phyloP scores from a whole-genome alignment of 441 rosid species.

The Populus hybrid region DNA sequence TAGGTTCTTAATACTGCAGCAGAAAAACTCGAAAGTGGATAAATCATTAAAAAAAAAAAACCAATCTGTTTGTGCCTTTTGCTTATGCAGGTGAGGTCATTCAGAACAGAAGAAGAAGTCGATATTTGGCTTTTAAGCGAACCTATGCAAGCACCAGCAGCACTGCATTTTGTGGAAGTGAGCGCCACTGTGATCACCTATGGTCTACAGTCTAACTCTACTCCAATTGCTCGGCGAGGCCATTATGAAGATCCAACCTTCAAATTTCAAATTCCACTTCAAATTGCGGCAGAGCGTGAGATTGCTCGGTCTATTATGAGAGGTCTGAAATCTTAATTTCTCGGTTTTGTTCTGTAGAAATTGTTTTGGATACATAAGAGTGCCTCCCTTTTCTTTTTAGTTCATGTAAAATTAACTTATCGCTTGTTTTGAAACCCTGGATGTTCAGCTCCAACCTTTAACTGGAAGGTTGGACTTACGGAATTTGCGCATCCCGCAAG shows the following conservation, averaged over 20 bases:
- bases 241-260: constrained; percentile 75
- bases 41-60: too few relatives aligned
- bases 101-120: constrained; percentile 54
- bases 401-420: background rate
- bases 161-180: constrained; percentile 61
- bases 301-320: constrained; percentile 73
- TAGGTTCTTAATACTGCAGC: too few relatives aligned
- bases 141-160: constrained; percentile 64
- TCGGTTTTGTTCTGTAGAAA: background rate
- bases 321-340: constrained; percentile 37
- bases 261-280: constrained; percentile 86
- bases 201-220: constrained; percentile 86
- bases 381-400: background rate
- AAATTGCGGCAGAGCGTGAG: constrained; percentile 93
- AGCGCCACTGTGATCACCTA: constrained; percentile 62
- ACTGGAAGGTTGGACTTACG: constrained; percentile 72
- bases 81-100: constrained; percentile 59
- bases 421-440: constrained; percentile 5
- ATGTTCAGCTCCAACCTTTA: constrained; percentile 51
- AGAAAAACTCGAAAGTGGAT: too few relatives aligned
- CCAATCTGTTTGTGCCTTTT: background rate
- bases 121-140: constrained; percentile 69
- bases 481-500: constrained; percentile 74
- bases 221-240: constrained; percentile 50
- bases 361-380: background rate